Base-by-base conservation (phyloP, 2,329 filamentous ascomycete species). In the Fonsecaea multimorphosa region DNA sequence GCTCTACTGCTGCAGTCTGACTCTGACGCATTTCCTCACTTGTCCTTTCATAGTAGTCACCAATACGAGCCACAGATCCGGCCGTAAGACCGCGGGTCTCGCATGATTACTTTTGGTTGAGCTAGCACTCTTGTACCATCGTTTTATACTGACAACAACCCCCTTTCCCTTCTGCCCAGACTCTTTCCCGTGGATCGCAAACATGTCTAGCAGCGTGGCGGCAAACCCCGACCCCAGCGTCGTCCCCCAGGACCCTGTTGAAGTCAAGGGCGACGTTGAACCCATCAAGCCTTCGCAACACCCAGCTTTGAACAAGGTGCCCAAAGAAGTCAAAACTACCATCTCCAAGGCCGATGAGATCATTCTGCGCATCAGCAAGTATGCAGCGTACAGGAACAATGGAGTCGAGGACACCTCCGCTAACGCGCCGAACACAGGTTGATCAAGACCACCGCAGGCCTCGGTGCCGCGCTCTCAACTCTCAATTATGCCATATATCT, bases 381-480 rank as follows among this genome's bases (percentile, higher is more conserved):
- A 65, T 55, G 67, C 60, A 1, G 3, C 9, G 29, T 34, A 5
- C 58, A 19, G 12, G 32, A 32, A 8, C 8, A 11, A 6, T 36
- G 19, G 19, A 58, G 34, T n/a, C 19, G 53, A 22, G 19, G 34
- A 2, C n/a, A 5, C 19, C 8, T 11, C 31, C 34, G 51, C 58
- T 60, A 31, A 60, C 32, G 11, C 31, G 40, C 32, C 9, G 24
- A 46, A 19, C 19, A 44, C 61, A 87, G 87, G 70, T 86, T 90
- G 74, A 82, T 92, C 72, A 84, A 87, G 69, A 90, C 89, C 9
- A 87, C 90, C 52, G 78, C 84, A 38, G 90, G 90, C 73, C 87
- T 89, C 76, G 91, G 93, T 78, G 85, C 86, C 56, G 82, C 88
- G 68, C 86, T 93, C 72, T 85, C 89, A 68, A 86, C 89, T 71